Conservation (phyloP, 441 rosid species). For the Adansonia gregorii region DNA sequence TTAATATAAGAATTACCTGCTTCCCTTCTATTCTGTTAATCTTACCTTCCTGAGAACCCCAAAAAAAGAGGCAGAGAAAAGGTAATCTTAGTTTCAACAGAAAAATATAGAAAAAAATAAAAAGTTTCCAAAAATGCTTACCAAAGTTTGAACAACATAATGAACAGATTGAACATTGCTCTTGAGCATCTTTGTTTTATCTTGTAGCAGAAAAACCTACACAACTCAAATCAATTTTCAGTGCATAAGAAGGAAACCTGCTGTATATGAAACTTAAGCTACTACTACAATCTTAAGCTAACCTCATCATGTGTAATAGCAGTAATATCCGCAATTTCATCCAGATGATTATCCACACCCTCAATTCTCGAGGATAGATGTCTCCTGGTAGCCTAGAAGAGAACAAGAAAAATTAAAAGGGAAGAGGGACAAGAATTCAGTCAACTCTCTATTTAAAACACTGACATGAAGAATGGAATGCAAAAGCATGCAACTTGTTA, state of each 20-base stretch:
- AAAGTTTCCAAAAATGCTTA: slow-evolving; percentile 31
- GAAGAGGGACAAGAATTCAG: background rate
- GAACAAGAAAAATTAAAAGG: slow-evolving; percentile 7
- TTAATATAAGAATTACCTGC: slow-evolving; percentile 57
- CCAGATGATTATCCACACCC: slow-evolving; percentile 53
- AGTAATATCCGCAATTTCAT: slow-evolving; percentile 58
- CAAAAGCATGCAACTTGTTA: background rate
- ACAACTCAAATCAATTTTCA: background rate
- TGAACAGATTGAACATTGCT: slow-evolving; percentile 58
- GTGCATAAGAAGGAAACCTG: slow-evolving; percentile 24
- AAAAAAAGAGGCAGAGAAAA: background rate
- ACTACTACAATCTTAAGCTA: slow-evolving; percentile 26
- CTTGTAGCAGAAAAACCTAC: slow-evolving; percentile 65
- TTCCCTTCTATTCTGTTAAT: slow-evolving; percentile 75
- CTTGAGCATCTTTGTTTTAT: slow-evolving; percentile 41
- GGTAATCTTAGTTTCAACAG: slow-evolving; percentile 15
- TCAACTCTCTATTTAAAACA: background rate
- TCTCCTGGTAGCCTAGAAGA: slow-evolving; percentile 63
- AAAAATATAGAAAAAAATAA: background rate
- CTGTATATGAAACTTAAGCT: slow-evolving; percentile 19
- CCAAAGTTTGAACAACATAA: slow-evolving; percentile 75
- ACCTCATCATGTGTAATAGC: slow-evolving; percentile 73
- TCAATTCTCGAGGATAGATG: slow-evolving; percentile 65
- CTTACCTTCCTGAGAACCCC: slow-evolving; percentile 44
- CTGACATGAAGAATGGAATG: slow-evolving; percentile 2